Evolutionary conservation across 148 eudicot genomes (phyloP).

Genomic region (Simmondsia chinensis): DNA sequence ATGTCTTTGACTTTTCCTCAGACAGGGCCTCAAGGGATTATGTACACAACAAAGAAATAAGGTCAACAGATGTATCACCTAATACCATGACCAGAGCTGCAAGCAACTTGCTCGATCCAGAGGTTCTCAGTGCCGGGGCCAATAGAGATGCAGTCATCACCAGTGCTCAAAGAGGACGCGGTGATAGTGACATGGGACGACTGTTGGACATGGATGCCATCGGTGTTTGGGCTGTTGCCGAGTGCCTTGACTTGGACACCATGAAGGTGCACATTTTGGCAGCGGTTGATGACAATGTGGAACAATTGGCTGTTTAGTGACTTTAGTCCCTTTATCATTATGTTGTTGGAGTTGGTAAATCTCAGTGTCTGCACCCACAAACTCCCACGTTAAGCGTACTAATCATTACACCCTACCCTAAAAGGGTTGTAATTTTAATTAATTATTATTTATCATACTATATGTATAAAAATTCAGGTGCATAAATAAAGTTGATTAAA

Average conservation of each 20-base stretch:
- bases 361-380: slow-evolving; percentile 31
- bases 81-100: slow-evolving; percentile 34
- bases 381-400: neutral
- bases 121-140: slow-evolving; percentile 26
- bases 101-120: slow-evolving; percentile 16
- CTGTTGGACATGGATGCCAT: slow-evolving; percentile 18
- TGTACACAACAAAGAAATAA: too few species aligned
- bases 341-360: slow-evolving; percentile 25
- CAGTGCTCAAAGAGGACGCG: slow-evolving; percentile 21
- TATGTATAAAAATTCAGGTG: slow-evolving; percentile 5
- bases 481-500: too few species aligned
- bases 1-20: too few species aligned
- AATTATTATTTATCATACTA: neutral
- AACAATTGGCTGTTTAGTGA: slow-evolving; percentile 51
- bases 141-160: slow-evolving; percentile 34
- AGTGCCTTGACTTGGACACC: slow-evolving; percentile 20
- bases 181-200: slow-evolving; percentile 12
- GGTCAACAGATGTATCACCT: slow-evolving; percentile 10
- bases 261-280: slow-evolving; percentile 23
- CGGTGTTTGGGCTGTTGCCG: slow-evolving; percentile 28
- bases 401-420: neutral
- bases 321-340: slow-evolving; percentile 30
- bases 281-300: slow-evolving; percentile 40
- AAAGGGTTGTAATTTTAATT: too few species aligned
- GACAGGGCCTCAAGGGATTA: too few species aligned